Base-by-base conservation (phyloP, 192 early-diverging fungal species). In the Podila horticola region DNA sequence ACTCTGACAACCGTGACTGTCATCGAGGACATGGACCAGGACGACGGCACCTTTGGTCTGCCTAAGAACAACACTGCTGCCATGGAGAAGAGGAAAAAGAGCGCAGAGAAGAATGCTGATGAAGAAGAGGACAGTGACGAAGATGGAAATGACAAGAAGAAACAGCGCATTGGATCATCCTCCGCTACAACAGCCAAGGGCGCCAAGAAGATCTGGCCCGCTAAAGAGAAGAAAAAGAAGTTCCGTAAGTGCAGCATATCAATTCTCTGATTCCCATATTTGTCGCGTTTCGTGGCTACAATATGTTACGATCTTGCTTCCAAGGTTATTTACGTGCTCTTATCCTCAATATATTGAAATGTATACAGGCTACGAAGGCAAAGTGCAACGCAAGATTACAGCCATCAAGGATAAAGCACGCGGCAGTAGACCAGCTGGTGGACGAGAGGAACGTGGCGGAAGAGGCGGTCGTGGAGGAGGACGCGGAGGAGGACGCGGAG, bases 1-100 rank as follows among this genome's bases (percentile, higher is more conserved):
- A 84, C 90, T 10, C 72, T 93, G 5, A 93, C 92, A 3, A 93
- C 92, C 3, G 91, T 93, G 5, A 93, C 91, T 22, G 91, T 93
- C 9, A 89, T 91, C 50, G 86, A 88, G 51, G 91, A 91, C 67
- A 84, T 93, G 72, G 90, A 92, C 73, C 85, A 89, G 67, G 86
- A 89, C 45, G 75, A 85, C 15, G 74, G 75, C 7, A 71, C 67
- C 24, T 82, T 84, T 58, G 73, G 70, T 6, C 26, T 69, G 15
- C 74, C 66, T 26, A 75, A 67, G 34, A 72, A 72, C 57, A 81
- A 69, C 49, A 66, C 70, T 20, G 62, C 66, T 19, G 48, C 71
- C 11, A 69, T 73, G 71, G 66, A 45, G 11, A 79, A 81, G 45
- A 58, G 41, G 13, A 55, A 50, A 3, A 73, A 81, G 3, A 69